phyloP scores from a whole-genome alignment of 345 rosid genomes.

The Salix udensis region DNA sequence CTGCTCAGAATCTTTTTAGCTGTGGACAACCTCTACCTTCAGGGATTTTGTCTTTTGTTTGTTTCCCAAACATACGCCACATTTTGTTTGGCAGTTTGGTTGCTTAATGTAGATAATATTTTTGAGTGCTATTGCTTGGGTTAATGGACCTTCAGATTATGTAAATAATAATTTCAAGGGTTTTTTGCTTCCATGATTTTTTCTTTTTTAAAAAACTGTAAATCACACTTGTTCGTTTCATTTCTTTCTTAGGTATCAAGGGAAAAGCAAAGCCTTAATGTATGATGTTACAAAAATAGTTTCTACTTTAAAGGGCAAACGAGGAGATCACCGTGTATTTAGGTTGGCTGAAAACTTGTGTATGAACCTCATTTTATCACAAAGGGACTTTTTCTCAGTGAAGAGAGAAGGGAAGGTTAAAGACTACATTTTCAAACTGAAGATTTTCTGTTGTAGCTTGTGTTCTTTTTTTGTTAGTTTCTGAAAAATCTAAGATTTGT shows the following conservation, averaged over 20 bases:
- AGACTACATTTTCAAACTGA: conserved; percentile 7
- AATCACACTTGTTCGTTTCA: background rate
- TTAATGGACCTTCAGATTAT: conserved; percentile 4
- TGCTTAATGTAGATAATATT: background rate
- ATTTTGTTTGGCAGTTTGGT: background rate
- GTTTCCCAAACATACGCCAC: background rate
- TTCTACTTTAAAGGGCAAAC: conserved; percentile 84
- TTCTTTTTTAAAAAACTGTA: conserved; percentile 4
- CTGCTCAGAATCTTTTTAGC: background rate
- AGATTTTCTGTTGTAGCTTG: background rate
- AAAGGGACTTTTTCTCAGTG: conserved; percentile 82
- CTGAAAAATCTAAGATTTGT: conserved; percentile 14
- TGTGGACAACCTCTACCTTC: background rate
- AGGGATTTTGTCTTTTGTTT: background rate
- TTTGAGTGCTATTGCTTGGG: conserved; percentile 2
- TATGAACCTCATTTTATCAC: conserved; percentile 83
- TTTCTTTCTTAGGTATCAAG: conserved; percentile 65
- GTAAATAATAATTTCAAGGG: background rate
- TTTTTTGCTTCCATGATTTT: background rate
- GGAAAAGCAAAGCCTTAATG: conserved; percentile 87
- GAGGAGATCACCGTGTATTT: conserved; percentile 94
- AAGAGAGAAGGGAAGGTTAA: conserved; percentile 93
- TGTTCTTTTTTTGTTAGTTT: conserved; percentile 2
- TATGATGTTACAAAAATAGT: conserved; percentile 93
- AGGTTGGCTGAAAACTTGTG: conserved; percentile 93